Evolutionary conservation across 139 green algal genomes (phyloP).

Genomic region (Ostreobium quekettii): DNA sequence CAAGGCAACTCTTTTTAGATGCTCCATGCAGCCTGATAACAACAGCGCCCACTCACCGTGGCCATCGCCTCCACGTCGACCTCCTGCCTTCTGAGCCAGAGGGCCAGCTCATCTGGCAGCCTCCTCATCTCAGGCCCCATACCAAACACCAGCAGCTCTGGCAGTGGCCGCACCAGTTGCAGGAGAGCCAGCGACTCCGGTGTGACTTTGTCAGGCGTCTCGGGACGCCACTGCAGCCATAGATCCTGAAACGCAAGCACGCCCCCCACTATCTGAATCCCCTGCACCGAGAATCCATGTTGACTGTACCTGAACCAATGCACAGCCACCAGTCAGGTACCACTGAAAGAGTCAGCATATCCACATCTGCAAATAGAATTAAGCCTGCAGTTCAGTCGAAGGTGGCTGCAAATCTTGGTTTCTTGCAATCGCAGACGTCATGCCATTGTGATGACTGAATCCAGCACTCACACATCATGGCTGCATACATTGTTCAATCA

Average conservation of each 20-base stretch:
- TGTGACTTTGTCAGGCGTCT: conserved; percentile 2
- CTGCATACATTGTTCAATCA: background rate
- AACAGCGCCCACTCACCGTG: background rate
- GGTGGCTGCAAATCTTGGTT: no score
- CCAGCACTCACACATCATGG: background rate
- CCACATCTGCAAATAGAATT: no score
- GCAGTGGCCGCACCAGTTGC: conserved; percentile 7
- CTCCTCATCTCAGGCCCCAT: background rate
- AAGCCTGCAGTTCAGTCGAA: no score
- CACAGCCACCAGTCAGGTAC: background rate
- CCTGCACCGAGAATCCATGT: conserved; percentile 7
- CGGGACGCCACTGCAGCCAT: conserved; percentile 11
- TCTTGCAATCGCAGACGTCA: background rate
- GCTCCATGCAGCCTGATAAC: no score
- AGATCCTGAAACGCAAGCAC: conserved; percentile 15
- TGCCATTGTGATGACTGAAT: background rate
- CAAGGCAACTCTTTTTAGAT: no score
- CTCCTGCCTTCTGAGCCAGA: background rate
- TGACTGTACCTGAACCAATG: background rate
- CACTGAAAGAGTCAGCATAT: background rate
- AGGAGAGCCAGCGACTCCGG: conserved; percentile 11
- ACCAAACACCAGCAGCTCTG: conserved; percentile 15
- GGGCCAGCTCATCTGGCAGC: background rate
- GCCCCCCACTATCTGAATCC: conserved; percentile 5
- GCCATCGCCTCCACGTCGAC: conserved; percentile 5